phyloP scores from a whole-genome alignment of 1,139 yeast genomes.

The Protomyces macrosporus region DNA sequence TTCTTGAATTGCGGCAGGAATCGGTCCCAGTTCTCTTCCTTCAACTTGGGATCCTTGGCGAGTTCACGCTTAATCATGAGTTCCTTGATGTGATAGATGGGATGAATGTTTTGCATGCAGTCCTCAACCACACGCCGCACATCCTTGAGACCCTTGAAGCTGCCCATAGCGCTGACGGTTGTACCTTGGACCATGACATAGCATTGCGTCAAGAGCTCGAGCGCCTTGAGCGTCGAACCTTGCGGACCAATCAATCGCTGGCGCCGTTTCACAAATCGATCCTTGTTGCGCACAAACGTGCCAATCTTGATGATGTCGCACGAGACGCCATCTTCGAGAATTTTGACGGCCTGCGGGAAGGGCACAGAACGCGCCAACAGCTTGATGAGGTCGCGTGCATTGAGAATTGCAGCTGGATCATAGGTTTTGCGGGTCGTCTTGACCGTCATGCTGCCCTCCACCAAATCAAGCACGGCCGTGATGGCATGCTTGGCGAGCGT shows the following conservation, averaged over 20 bases:
- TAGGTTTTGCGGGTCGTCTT: slow-evolving; percentile 90
- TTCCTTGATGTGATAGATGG: slow-evolving; percentile 93
- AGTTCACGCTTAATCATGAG: slow-evolving; percentile 94
- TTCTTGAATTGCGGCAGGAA: slow-evolving; percentile 96
- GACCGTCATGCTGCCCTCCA: slow-evolving; percentile 97
- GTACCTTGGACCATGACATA: slow-evolving; percentile 95
- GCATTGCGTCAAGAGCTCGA: slow-evolving; percentile 87
- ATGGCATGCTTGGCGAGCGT: slow-evolving; percentile 68
- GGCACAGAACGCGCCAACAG: slow-evolving; percentile 94
- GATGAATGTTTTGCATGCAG: slow-evolving; percentile 94
- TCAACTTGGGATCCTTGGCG: slow-evolving; percentile 89
- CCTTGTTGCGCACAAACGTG: slow-evolving; percentile 79
- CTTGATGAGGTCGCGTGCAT: slow-evolving; percentile 91
- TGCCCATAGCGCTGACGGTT: slow-evolving; percentile 97
- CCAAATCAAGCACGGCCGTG: slow-evolving; percentile 77
- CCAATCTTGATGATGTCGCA: slow-evolving; percentile 97
- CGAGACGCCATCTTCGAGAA: slow-evolving; percentile 73
- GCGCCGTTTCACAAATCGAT: slow-evolving; percentile 88
- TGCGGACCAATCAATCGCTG: slow-evolving; percentile 95
- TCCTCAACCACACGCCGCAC: slow-evolving; percentile 93
- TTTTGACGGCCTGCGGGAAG: slow-evolving; percentile 78
- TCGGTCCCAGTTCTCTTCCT: slow-evolving; percentile 94
- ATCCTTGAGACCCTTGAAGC: slow-evolving; percentile 85
- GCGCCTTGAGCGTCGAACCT: slow-evolving; percentile 92
- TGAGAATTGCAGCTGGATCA: slow-evolving; percentile 90